A percentile compares a stretch with the other conserved stretches of the same genome.
These are phyloP conservation scores for Amanita phalloides DNA, from an alignment of 768 basidiomycete species.

Conservation along the genomic window DNA sequence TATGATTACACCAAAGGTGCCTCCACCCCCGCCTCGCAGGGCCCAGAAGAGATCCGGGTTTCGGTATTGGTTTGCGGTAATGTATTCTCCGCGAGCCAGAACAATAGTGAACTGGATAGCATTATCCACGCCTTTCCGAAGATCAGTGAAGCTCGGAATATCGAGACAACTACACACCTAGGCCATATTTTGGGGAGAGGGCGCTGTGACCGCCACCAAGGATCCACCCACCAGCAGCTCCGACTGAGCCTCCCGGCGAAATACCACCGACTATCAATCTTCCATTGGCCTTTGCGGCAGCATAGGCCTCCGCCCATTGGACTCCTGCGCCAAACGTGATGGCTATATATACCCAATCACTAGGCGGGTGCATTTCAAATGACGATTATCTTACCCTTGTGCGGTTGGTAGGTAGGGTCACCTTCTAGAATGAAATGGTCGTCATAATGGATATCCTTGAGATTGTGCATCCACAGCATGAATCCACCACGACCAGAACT, in stretches of 20 bases:
- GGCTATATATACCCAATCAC: conserved; percentile 7
- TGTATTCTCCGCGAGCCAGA: conserved; percentile 25
- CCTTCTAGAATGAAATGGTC: neutral
- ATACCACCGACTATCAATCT: conserved; percentile 37
- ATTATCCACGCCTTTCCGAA: conserved; percentile 31
- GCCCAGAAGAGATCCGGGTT: conserved; percentile 30
- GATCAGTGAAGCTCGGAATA: neutral
- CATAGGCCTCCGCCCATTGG: conserved; percentile 34
- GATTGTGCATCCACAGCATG: conserved; percentile 28
- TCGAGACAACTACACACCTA: neutral
- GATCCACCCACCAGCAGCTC: conserved; percentile 39
- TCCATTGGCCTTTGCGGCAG: conserved; percentile 22
- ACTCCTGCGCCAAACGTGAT: conserved; percentile 31
- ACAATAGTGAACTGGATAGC: conserved; percentile 34
- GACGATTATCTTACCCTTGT: neutral
- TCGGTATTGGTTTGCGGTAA: conserved; percentile 27
- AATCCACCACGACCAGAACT: conserved; percentile 30
- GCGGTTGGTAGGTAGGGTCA: neutral
- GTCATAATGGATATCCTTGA: conserved; percentile 18
- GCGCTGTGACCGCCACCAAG: conserved; percentile 27
- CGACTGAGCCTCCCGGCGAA: conserved; percentile 27
- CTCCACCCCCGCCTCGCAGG: conserved; percentile 27
- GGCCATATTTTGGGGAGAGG: neutral
- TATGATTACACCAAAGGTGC: conserved; percentile 38
- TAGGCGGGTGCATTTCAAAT: neutral